These are phyloP conservation scores for Salix exigua DNA, from an alignment of 345 rosid species.

Conservation along the genomic window DNA sequence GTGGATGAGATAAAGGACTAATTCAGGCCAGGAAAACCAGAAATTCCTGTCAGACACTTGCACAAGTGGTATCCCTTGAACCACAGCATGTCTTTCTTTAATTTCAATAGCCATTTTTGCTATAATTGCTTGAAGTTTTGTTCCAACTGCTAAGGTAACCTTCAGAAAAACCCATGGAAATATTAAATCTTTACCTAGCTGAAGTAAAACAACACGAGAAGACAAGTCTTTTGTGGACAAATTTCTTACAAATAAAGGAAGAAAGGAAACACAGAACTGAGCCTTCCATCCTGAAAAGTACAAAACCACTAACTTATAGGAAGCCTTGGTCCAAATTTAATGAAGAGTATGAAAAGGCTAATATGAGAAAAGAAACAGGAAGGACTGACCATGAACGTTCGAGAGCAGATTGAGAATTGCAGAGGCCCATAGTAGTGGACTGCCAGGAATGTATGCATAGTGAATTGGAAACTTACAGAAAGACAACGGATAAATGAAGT, in stretches of 20 bases:
- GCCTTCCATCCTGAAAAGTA: slow-evolving; percentile 62
- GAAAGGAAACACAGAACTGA: slow-evolving; percentile 52
- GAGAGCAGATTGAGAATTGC: slow-evolving; percentile 64
- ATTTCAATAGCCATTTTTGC: slow-evolving; percentile 88
- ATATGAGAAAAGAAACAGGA: not conserved
- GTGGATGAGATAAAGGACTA: slow-evolving; percentile 76
- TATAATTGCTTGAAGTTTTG: slow-evolving; percentile 86
- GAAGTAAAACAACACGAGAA: not conserved
- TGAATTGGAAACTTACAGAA: slow-evolving; percentile 6
- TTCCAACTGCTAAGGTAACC: slow-evolving; percentile 80
- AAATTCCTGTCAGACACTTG: slow-evolving; percentile 78
- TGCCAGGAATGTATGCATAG: slow-evolving; percentile 33
- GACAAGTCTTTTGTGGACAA: not conserved
- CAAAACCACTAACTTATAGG: not conserved
- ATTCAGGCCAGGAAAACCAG: slow-evolving; percentile 77
- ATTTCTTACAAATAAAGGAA: slow-evolving; percentile 72
- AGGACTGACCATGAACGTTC: slow-evolving; percentile 66
- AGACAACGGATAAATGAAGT: not conserved
- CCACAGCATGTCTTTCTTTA: slow-evolving; percentile 75
- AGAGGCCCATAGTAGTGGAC: slow-evolving; percentile 74
- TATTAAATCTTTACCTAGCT: not conserved
- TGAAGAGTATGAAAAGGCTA: not conserved
- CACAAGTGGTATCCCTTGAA: slow-evolving; percentile 97
- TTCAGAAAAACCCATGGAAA: slow-evolving; percentile 29
- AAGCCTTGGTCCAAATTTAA: not conserved